Evolutionary conservation across 2,329 filamentous ascomycete genomes (phyloP).

Genomic region (Fusarium papillatum): DNA sequence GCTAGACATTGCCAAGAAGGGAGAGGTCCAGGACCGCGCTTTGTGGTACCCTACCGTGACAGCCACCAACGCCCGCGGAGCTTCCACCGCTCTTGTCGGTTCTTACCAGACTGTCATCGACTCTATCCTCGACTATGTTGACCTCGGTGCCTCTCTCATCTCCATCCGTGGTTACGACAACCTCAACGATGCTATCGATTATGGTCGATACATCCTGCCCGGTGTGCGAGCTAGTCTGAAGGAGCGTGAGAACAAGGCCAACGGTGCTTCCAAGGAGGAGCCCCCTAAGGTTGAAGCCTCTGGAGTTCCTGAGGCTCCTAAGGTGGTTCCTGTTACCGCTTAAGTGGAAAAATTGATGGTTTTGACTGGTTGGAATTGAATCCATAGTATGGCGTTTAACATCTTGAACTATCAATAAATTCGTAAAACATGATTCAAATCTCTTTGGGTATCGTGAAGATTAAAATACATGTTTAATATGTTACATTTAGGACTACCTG

Average conservation of each 20-base stretch:
- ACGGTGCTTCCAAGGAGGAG: slow-evolving; percentile 9
- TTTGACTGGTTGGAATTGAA: not conserved
- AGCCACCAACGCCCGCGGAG: slow-evolving; percentile 70
- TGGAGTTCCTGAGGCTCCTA: not conserved
- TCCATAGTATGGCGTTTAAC: slow-evolving; percentile 9
- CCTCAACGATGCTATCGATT: slow-evolving; percentile 70
- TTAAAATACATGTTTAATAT: not conserved
- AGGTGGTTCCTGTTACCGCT: slow-evolving; percentile 1
- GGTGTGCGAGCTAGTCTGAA: slow-evolving; percentile 56
- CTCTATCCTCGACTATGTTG: slow-evolving; percentile 69
- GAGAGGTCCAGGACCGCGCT: slow-evolving; percentile 71
- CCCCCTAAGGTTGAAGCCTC: slow-evolving; percentile 2
- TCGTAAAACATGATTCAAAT: not conserved
- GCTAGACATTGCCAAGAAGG: slow-evolving; percentile 67
- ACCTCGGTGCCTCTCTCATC: slow-evolving; percentile 68
- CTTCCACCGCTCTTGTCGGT: slow-evolving; percentile 70
- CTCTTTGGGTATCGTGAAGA: not conserved
- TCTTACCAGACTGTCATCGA: slow-evolving; percentile 65
- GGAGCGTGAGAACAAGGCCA: slow-evolving; percentile 39
- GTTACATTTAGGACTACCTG: not conserved
- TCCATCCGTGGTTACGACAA: slow-evolving; percentile 74
- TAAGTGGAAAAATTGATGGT: not conserved
- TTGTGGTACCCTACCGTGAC: slow-evolving; percentile 76
- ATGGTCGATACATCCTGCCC: slow-evolving; percentile 68
- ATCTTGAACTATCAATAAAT: slow-evolving; percentile 1